A percentile compares a stretch with the other conserved stretches of the same genome.
These are phyloP conservation scores for Mycena indigotica DNA, from an alignment of 768 basidiomycete species.

Conservation along the genomic window DNA sequence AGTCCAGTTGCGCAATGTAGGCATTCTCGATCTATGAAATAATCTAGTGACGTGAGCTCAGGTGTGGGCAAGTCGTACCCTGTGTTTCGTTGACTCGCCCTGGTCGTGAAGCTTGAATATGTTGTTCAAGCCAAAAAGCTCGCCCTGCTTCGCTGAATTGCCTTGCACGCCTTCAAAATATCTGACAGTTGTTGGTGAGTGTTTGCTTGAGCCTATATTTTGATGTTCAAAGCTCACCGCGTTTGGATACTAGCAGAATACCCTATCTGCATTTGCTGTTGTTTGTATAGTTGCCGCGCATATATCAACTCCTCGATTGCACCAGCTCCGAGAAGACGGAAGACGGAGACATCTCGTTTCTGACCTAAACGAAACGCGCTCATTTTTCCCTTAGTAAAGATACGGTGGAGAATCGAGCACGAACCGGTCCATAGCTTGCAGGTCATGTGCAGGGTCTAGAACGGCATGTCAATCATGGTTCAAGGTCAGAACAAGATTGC, in stretches of 20 bases:
- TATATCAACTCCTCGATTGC: constrained; percentile 89
- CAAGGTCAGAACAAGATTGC: constrained; percentile 29
- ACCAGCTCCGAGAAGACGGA: constrained; percentile 81
- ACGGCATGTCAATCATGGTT: constrained; percentile 2
- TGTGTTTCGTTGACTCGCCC: constrained; percentile 70
- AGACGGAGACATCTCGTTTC: constrained; percentile 81
- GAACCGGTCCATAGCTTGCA: constrained; percentile 85
- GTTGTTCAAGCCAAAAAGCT: constrained; percentile 84
- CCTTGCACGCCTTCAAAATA: constrained; percentile 86
- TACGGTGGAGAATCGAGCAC: constrained; percentile 4
- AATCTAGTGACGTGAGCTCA: neutral
- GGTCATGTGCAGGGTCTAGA: constrained; percentile 89
- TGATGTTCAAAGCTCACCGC: constrained; percentile 43
- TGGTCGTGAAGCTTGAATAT: constrained; percentile 80
- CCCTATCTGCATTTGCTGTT: constrained; percentile 91
- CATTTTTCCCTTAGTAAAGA: neutral
- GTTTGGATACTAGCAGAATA: constrained; percentile 86
- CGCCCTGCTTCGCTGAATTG: constrained; percentile 71
- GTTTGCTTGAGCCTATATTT: neutral
- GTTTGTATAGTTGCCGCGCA: constrained; percentile 88
- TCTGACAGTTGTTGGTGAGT: constrained; percentile 34
- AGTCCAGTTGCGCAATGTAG: constrained; percentile 72
- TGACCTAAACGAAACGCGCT: constrained; percentile 87
- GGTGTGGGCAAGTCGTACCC: constrained; percentile 44
- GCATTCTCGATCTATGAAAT: constrained; percentile 74